Percentiles rank a stretch among this genome's conserved stretches.
phyloP scores from a whole-genome alignment of 208 protist genomes.

The Histomonas meleagridis region DNA sequence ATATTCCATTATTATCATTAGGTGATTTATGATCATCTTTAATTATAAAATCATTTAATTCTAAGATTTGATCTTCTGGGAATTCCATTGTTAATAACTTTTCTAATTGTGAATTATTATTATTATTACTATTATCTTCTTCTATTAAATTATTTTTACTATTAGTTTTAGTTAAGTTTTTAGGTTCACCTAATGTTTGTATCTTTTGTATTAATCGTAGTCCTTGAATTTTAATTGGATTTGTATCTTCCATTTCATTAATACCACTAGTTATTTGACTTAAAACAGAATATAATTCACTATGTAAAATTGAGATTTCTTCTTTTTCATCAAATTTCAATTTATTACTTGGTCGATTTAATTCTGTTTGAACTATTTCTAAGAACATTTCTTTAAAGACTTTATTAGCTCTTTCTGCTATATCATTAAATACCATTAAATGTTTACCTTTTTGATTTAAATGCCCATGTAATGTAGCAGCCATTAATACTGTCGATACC shows the following conservation, averaged over 20 bases:
- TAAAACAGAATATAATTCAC: neutral
- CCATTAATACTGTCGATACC: neutral
- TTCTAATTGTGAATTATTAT: neutral
- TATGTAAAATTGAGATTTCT: neutral
- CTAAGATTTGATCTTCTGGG: neutral
- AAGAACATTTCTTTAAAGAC: neutral
- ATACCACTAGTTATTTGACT: neutral
- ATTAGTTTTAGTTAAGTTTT: too few relatives aligned
- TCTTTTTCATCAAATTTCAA: neutral
- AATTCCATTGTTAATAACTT: neutral
- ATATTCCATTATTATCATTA: neutral
- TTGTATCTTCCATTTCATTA: neutral
- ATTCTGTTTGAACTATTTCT: neutral
- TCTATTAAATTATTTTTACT: too few relatives aligned
- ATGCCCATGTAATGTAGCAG: neutral
- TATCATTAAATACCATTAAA: neutral
- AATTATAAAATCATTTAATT: neutral
- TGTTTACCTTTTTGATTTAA: neutral
- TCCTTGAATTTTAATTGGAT: too few relatives aligned
- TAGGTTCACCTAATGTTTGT: too few relatives aligned
- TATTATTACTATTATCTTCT: too few relatives aligned
- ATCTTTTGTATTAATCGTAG: too few relatives aligned
- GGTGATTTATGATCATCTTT: neutral
- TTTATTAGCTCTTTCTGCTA: neutral
- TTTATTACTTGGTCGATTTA: neutral